phyloP scores from a whole-genome alignment of 306 rosid species.

The Abrus pulchellus region DNA sequence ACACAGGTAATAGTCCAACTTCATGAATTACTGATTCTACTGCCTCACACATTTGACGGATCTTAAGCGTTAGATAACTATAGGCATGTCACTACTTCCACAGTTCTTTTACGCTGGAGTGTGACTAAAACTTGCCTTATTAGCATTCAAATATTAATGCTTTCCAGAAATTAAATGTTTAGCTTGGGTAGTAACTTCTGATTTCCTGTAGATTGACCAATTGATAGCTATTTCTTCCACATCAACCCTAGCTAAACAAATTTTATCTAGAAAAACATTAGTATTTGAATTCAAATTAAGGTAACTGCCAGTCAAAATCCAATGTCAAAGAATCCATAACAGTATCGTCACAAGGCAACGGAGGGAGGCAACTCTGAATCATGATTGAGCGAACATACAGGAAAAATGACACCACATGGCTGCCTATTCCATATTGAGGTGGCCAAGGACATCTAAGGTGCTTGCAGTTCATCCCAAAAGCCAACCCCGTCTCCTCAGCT shows the following conservation, averaged over 20 bases:
- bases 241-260: background rate
- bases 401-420: background rate
- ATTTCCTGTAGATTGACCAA: background rate
- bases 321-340: background rate
- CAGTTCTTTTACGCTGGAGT: background rate
- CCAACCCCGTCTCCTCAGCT: constrained; percentile 20
- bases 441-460: background rate
- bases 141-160: constrained; percentile 1
- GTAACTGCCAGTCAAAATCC: background rate
- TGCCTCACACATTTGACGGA: no score
- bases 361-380: constrained; percentile 10
- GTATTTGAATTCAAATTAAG: background rate
- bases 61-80: background rate
- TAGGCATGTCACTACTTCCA: background rate
- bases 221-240: background rate
- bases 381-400: constrained; percentile 16
- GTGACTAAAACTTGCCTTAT: background rate
- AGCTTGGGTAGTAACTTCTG: background rate
- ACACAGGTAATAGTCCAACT: no score
- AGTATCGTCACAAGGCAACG: background rate
- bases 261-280: background rate
- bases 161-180: background rate
- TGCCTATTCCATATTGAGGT: constrained; percentile 8
- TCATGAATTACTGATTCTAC: no score
- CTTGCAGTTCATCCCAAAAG: constrained; percentile 22